These are phyloP conservation scores for Starmerella vaccinii DNA, from an alignment of 805 yeast genomes.

Conservation along the genomic window DNA sequence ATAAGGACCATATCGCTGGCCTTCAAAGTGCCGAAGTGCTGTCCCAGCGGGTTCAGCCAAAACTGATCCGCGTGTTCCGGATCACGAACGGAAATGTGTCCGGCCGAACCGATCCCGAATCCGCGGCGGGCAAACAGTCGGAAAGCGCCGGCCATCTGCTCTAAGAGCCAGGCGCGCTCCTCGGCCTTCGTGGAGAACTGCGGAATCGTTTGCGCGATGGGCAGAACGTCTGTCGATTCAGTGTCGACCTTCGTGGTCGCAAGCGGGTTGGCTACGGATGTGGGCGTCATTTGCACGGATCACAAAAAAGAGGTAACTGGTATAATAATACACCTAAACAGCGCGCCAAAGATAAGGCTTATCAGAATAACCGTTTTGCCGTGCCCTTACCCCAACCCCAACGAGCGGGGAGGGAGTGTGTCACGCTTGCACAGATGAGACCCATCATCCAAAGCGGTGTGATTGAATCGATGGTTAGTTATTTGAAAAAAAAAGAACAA, in stretches of 20 bases:
- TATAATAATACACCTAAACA: no score
- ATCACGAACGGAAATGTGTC: constrained; percentile 76
- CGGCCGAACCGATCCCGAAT: constrained; percentile 68
- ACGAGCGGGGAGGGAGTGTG: not conserved
- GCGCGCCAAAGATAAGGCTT: not conserved
- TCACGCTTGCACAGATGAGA: no score
- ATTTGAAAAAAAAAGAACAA: no score
- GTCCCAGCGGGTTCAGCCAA: constrained; percentile 80
- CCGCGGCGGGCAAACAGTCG: constrained; percentile 69
- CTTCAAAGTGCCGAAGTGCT: constrained; percentile 52
- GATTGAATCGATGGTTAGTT: no score
- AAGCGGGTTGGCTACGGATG: not conserved
- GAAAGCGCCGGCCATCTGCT: constrained; percentile 80
- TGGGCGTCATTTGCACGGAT: not conserved
- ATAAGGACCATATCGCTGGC: constrained; percentile 54
- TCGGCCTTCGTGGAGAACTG: constrained; percentile 16
- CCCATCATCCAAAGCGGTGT: no score
- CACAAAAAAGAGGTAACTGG: no score
- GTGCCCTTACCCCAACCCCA: not conserved
- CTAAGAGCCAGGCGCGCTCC: constrained; percentile 23
- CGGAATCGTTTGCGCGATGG: constrained; percentile 21
- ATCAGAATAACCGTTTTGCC: not conserved
- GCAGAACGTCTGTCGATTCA: constrained; percentile 12
- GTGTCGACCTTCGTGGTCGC: constrained; percentile 8
- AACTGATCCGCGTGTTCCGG: constrained; percentile 67